Conservation (phyloP, 2,329 filamentous ascomycete species). For the Purpureocillium takamizusanense region DNA sequence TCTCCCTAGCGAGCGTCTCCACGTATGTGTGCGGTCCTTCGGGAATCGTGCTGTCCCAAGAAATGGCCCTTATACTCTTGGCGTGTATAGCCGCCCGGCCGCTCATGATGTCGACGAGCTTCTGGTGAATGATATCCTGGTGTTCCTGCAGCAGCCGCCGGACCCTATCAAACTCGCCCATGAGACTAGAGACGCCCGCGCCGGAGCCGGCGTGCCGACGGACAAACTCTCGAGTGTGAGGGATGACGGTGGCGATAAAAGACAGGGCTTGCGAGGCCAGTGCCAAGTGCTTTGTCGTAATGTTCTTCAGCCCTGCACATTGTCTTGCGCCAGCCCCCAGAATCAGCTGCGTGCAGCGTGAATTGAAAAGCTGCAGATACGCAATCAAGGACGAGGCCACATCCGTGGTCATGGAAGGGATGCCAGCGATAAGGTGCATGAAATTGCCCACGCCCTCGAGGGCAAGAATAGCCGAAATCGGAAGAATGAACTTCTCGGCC, state of each 20-base stretch:
- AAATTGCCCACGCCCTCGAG: constrained; percentile 76
- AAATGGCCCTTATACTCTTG: constrained; percentile 62
- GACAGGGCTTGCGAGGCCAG: constrained; percentile 82
- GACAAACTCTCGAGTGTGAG: constrained; percentile 85
- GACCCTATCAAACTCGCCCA: constrained; percentile 83
- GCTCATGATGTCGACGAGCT: constrained; percentile 87
- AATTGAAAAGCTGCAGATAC: constrained; percentile 91
- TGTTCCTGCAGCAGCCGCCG: constrained; percentile 80
- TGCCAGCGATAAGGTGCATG: constrained; percentile 70
- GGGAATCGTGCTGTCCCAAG: constrained; percentile 55
- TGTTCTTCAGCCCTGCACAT: constrained; percentile 87
- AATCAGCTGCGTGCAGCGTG: constrained; percentile 90
- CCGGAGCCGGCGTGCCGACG: constrained; percentile 59
- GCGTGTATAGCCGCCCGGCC: constrained; percentile 66
- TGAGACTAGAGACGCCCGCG: constrained; percentile 46
- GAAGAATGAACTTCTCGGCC: constrained; percentile 75
- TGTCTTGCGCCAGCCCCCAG: constrained; percentile 86
- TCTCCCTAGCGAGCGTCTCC: constrained; percentile 82
- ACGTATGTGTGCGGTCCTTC: constrained; percentile 59
- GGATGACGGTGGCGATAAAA: constrained; percentile 79
- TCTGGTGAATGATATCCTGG: constrained; percentile 83
- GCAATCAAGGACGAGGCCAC: constrained; percentile 72
- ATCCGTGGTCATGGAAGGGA: constrained; percentile 82
- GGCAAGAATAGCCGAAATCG: constrained; percentile 72
- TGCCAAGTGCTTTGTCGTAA: constrained; percentile 90